These are phyloP conservation scores for Rhodamnia argentea DNA, from an alignment of 345 rosid genomes.

Conservation along the genomic window DNA sequence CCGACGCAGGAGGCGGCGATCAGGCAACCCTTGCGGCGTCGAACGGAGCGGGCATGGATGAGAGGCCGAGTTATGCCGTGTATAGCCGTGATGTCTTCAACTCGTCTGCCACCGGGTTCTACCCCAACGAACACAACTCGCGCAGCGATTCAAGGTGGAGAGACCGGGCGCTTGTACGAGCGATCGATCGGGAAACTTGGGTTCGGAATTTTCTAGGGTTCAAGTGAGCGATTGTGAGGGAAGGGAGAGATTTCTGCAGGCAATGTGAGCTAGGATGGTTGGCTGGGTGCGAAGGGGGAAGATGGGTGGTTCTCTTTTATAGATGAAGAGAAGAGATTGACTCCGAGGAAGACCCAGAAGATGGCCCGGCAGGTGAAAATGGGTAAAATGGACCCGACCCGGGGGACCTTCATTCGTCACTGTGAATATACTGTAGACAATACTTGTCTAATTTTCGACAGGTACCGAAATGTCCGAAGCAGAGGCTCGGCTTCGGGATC, in stretches of 20 bases:
- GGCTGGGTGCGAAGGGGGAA: neutral
- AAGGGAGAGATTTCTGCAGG: neutral
- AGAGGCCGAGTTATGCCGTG: constrained; percentile 45
- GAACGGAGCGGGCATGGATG: constrained; percentile 71
- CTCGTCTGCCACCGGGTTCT: constrained; percentile 23
- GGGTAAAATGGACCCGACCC: neutral
- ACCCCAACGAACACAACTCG: constrained; percentile 3
- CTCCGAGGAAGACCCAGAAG: neutral
- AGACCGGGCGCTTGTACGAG: neutral
- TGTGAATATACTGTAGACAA: no score
- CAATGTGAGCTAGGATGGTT: neutral
- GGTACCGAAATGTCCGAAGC: no score
- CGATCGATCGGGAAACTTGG: neutral
- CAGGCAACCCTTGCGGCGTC: constrained; percentile 73
- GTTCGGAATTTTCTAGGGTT: neutral
- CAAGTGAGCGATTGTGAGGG: neutral
- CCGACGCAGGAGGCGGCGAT: constrained; percentile 33
- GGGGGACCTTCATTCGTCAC: no score
- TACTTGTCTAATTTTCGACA: no score
- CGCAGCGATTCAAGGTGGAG: neutral
- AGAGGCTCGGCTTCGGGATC: no score
- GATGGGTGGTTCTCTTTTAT: neutral
- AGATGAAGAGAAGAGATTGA: neutral
- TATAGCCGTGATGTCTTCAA: constrained; percentile 98
- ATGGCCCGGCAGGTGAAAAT: neutral